Evolutionary conservation across 2,329 filamentous ascomycete genomes (phyloP).

Genomic region (Drechslerella coelobrocha): DNA sequence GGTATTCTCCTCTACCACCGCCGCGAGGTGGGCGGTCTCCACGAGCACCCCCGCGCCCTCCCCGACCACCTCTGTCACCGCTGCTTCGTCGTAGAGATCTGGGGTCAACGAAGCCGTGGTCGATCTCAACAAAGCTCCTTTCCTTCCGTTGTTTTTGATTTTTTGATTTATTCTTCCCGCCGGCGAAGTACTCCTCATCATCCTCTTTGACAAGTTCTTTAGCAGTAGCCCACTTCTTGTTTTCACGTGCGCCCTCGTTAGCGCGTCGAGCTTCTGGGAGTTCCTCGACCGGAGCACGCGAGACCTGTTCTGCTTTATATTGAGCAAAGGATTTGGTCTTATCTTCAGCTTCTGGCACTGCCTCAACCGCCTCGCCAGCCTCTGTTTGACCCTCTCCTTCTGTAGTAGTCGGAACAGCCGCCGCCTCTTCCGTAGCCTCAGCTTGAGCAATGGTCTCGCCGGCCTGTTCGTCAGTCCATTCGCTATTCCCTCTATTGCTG

Average conservation of each 20-base stretch:
- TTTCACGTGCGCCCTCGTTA: slow-evolving; percentile 85
- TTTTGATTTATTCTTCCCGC: slow-evolving; percentile 75
- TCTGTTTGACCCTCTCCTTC: slow-evolving; percentile 62
- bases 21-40: slow-evolving; percentile 63
- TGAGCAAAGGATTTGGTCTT: slow-evolving; percentile 89
- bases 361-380: slow-evolving; percentile 54
- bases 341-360: slow-evolving; percentile 67
- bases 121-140: slow-evolving; percentile 88
- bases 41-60: slow-evolving; percentile 63
- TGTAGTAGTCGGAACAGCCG: slow-evolving; percentile 60
- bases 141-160: slow-evolving; percentile 85
- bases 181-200: slow-evolving; percentile 77
- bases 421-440: slow-evolving; percentile 74
- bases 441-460: slow-evolving; percentile 85
- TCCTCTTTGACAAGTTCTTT: slow-evolving; percentile 72
- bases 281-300: slow-evolving; percentile 63
- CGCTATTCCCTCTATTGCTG: slow-evolving; percentile 77
- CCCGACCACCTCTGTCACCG: slow-evolving; percentile 64
- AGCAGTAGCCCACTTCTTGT: slow-evolving; percentile 92
- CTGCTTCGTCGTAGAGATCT: slow-evolving; percentile 60
- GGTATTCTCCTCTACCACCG: slow-evolving; percentile 58
- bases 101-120: slow-evolving; percentile 79
- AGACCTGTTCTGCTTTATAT: slow-evolving; percentile 78
- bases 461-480: slow-evolving; percentile 89
- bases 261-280: slow-evolving; percentile 79